A percentile compares a stretch with the other conserved stretches of the same genome.
phyloP scores from a whole-genome alignment of 306 rosid species.

The Cercis canadensis region DNA sequence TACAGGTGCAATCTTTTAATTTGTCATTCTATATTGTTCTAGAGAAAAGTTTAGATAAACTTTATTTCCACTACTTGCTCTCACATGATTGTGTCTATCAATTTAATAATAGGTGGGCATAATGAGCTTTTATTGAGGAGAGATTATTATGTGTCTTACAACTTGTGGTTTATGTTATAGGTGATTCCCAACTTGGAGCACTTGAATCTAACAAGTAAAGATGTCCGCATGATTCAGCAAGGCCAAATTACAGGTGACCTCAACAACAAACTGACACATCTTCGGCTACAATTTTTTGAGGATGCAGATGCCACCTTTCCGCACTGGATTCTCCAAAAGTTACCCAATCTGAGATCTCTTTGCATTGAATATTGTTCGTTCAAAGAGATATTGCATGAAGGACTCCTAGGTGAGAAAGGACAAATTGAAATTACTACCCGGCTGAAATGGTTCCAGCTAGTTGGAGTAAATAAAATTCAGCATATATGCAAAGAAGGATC shows the following conservation, averaged over 20 bases:
- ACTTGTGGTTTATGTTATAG: neutral
- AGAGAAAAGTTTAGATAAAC: too few relatives aligned
- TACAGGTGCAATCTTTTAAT: too few relatives aligned
- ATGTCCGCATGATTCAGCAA: neutral
- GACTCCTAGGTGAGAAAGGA: neutral
- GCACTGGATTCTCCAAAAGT: neutral
- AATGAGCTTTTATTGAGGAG: too few relatives aligned
- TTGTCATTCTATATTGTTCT: too few relatives aligned
- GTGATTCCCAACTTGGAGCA: neutral
- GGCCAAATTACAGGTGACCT: neutral
- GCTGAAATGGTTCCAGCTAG: neutral
- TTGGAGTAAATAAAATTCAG: neutral
- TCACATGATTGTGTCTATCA: too few relatives aligned
- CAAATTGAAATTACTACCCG: neutral
- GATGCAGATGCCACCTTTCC: neutral
- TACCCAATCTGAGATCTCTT: neutral
- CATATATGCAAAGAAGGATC: constrained; percentile 10
- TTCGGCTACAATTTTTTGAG: neutral
- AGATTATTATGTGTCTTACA: too few relatives aligned
- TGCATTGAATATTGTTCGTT: neutral
- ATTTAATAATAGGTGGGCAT: too few relatives aligned
- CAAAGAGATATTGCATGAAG: neutral
- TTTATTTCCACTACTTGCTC: too few relatives aligned
- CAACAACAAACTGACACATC: neutral
- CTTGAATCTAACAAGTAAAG: neutral